phyloP scores from a whole-genome alignment of 257 asterid species.

The Hygrophila difformis region DNA sequence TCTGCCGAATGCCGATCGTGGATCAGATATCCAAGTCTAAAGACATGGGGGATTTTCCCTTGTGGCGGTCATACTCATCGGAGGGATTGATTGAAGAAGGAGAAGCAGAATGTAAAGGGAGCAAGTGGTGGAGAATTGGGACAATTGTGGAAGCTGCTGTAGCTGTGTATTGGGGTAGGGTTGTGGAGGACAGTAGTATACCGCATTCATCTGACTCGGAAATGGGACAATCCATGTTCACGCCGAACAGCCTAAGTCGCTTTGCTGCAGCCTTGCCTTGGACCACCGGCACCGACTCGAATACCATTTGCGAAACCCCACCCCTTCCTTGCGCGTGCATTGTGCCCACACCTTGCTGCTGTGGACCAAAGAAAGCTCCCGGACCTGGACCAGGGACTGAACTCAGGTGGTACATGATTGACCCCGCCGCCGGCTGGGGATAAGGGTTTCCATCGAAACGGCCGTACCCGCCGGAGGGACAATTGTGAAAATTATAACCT shows the following conservation, averaged over 20 bases:
- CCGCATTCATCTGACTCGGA: conserved; percentile 4
- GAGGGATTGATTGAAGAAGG: not conserved
- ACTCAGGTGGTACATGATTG: conserved; percentile 41
- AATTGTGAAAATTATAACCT: not conserved
- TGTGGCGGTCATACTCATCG: not conserved
- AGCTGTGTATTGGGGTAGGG: not conserved
- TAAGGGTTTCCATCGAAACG: conserved; percentile 65
- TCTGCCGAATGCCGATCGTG: too few relatives aligned
- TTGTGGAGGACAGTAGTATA: not conserved
- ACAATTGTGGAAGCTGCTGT: not conserved
- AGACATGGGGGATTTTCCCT: not conserved
- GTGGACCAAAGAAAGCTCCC: not conserved
- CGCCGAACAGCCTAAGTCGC: conserved; percentile 75
- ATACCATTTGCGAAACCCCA: conserved; percentile 35
- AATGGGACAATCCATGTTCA: conserved; percentile 13
- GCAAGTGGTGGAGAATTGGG: not conserved
- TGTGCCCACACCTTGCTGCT: not conserved
- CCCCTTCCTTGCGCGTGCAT: not conserved
- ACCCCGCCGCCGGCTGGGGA: conserved; percentile 31
- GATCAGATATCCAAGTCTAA: not conserved
- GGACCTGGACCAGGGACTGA: conserved; percentile 17
- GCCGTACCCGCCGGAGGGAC: not conserved
- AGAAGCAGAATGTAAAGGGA: not conserved
- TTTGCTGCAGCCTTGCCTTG: conserved; percentile 88
- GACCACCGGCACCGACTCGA: conserved; percentile 91